These are phyloP conservation scores for Arachnomyces sp. DNA, from an alignment of 2,329 filamentous ascomycete species.

Conservation along the genomic window DNA sequence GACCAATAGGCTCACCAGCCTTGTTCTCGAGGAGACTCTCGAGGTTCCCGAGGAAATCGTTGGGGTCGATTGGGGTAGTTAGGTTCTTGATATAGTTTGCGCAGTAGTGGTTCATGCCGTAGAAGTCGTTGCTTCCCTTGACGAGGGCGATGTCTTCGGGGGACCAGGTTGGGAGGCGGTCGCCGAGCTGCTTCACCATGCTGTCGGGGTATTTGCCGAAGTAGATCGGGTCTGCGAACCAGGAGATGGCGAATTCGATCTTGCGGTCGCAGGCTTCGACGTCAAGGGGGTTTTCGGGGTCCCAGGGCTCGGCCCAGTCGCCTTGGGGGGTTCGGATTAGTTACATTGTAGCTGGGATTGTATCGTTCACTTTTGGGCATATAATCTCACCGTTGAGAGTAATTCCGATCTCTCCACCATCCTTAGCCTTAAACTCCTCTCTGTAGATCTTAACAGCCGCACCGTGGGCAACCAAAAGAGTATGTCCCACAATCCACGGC, in stretches of 20 bases:
- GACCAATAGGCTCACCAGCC: constrained; percentile 63
- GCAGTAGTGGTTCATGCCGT: constrained; percentile 91
- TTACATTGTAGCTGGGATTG: too few species aligned
- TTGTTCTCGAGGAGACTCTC: constrained; percentile 65
- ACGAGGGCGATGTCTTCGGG: constrained; percentile 64
- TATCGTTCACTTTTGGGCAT: not conserved
- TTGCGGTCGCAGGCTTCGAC: constrained; percentile 70
- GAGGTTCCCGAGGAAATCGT: constrained; percentile 68
- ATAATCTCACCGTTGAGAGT: constrained; percentile 62
- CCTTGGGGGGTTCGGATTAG: constrained; percentile 39
- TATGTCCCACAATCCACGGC: constrained; percentile 77
- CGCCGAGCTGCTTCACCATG: constrained; percentile 72
- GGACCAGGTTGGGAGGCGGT: constrained; percentile 67
- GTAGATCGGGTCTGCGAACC: constrained; percentile 86
- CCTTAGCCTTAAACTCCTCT: constrained; percentile 65
- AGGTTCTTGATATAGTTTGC: constrained; percentile 77
- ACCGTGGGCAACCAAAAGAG: constrained; percentile 69
- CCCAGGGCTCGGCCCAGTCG: constrained; percentile 76
- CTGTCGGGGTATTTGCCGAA: constrained; percentile 74
- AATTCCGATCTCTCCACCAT: constrained; percentile 74
- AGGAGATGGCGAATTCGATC: constrained; percentile 77
- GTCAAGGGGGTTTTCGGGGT: constrained; percentile 64
- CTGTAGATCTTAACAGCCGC: constrained; percentile 74
- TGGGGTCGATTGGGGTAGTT: constrained; percentile 48
- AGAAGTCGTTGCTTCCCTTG: constrained; percentile 83